Evolutionary conservation across 495 filamentous ascomycete species (phyloP).

Genomic region (Cercophora sp.): DNA sequence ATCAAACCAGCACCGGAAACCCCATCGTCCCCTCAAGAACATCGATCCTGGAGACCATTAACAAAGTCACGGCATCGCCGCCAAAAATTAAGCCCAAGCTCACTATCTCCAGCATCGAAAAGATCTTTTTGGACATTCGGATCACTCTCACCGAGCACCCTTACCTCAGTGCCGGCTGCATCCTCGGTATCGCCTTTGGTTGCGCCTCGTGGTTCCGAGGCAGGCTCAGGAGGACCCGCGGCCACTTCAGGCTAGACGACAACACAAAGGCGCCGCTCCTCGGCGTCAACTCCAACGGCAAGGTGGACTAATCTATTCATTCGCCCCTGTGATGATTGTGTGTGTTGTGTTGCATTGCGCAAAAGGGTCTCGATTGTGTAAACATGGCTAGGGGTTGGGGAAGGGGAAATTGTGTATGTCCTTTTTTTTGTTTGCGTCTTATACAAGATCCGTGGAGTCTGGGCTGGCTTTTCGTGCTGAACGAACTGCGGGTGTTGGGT

Average conservation of each 20-base stretch:
- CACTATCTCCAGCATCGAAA: conserved; percentile 70
- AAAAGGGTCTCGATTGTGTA: neutral
- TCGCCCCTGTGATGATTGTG: no score
- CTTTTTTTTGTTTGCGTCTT: neutral
- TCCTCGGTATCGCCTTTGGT: conserved; percentile 52
- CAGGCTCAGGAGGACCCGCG: conserved; percentile 50
- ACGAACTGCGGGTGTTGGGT: no score
- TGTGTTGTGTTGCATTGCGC: no score
- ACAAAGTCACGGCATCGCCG: conserved; percentile 65
- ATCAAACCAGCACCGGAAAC: conserved; percentile 81
- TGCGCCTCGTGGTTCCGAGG: conserved; percentile 55
- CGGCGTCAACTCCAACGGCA: conserved; percentile 57
- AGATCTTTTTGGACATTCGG: conserved; percentile 72
- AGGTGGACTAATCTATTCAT: conserved; percentile 64
- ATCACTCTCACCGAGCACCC: conserved; percentile 67
- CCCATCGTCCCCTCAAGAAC: conserved; percentile 85
- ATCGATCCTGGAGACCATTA: conserved; percentile 90
- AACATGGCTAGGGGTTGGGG: conserved; percentile 1
- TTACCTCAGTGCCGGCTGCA: conserved; percentile 59
- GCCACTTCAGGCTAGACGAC: conserved; percentile 74
- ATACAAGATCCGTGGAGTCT: conserved; percentile 5
- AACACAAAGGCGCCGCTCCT: conserved; percentile 58
- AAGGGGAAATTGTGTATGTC: no score
- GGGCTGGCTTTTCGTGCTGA: conserved; percentile 1
- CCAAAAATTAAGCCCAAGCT: conserved; percentile 85